Conservation (phyloP, 768 basidiomycete species). For the Psilocybe cubensis region DNA sequence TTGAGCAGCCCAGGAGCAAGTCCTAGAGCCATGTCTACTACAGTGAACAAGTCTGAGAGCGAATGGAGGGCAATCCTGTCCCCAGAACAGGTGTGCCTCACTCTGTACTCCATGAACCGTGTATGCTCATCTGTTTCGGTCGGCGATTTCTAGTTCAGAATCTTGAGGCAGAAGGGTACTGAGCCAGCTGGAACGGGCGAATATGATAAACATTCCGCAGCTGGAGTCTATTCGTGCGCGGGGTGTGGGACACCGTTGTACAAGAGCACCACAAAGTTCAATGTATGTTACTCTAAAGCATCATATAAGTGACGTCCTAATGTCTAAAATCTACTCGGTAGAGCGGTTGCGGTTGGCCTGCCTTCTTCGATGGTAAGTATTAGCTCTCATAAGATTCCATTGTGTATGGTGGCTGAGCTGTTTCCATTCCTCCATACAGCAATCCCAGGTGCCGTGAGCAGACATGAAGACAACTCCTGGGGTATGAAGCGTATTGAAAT, state of each 20-base stretch:
- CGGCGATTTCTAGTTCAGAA: conserved; percentile 64
- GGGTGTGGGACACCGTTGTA: conserved; percentile 86
- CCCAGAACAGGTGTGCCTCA: conserved; percentile 72
- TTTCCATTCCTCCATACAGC: conserved; percentile 45
- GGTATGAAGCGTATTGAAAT: conserved; percentile 85
- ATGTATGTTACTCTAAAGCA: conserved; percentile 36
- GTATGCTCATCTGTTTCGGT: not conserved
- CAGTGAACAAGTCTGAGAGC: conserved; percentile 57
- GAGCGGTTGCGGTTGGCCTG: conserved; percentile 98
- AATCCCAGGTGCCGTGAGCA: conserved; percentile 84
- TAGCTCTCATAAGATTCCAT: not conserved
- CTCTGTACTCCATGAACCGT: not conserved
- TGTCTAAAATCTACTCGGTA: conserved; percentile 17
- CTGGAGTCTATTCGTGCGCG: conserved; percentile 79
- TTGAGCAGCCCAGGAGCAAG: not conserved
- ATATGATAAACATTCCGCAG: conserved; percentile 68
- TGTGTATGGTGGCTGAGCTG: not conserved
- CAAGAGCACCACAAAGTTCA: conserved; percentile 88
- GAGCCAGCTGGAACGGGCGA: conserved; percentile 78
- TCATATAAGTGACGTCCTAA: not conserved
- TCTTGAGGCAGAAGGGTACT: conserved; percentile 88
- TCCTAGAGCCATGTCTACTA: conserved; percentile 38
- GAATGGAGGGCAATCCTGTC: conserved; percentile 87
- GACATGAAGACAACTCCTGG: conserved; percentile 71
- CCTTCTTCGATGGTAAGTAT: conserved; percentile 85